phyloP scores from a whole-genome alignment of 768 basidiomycete species.

The Pholiota molesta region DNA sequence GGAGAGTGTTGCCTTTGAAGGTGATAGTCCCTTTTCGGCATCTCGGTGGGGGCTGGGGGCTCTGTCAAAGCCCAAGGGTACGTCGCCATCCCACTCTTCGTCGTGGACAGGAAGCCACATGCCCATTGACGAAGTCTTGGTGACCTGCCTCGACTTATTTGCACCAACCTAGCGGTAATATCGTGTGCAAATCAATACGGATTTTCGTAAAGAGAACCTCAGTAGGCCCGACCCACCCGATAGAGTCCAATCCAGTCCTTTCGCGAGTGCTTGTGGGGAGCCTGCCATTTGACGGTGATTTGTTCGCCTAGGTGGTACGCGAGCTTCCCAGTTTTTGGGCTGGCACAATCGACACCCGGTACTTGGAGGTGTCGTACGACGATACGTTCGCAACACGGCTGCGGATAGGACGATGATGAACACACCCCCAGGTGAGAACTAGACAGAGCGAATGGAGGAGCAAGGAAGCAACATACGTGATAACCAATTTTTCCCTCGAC shows the following conservation, averaged over 20 bases:
- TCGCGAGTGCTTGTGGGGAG: slow-evolving; percentile 82
- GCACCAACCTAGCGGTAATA: slow-evolving; percentile 69
- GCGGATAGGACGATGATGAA: neutral
- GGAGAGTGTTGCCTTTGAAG: slow-evolving; percentile 79
- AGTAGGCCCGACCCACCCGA: slow-evolving; percentile 47
- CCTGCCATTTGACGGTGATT: slow-evolving; percentile 85
- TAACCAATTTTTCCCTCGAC: slow-evolving; percentile 87
- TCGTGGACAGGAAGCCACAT: slow-evolving; percentile 92
- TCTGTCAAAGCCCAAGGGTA: slow-evolving; percentile 53
- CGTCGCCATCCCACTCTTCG: slow-evolving; percentile 93
- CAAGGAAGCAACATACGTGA: slow-evolving; percentile 64
- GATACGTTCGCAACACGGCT: slow-evolving; percentile 85
- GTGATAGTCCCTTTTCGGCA: slow-evolving; percentile 59
- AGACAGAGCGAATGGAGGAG: slow-evolving; percentile 1
- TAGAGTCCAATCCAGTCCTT: slow-evolving; percentile 98
- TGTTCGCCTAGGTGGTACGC: slow-evolving; percentile 92
- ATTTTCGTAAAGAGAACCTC: slow-evolving; percentile 4
- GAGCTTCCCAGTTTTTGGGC: slow-evolving; percentile 46
- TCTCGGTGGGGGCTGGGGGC: slow-evolving; percentile 40
- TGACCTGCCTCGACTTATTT: slow-evolving; percentile 82
- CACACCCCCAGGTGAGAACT: neutral
- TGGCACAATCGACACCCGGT: slow-evolving; percentile 68
- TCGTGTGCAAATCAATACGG: slow-evolving; percentile 7
- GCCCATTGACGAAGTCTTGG: slow-evolving; percentile 82
- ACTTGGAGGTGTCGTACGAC: slow-evolving; percentile 78